Evolutionary conservation across 116 monocot species (phyloP), one percentile per base, ranked within the genome.

Genomic region (Papilionanthe hybrid): DNA sequence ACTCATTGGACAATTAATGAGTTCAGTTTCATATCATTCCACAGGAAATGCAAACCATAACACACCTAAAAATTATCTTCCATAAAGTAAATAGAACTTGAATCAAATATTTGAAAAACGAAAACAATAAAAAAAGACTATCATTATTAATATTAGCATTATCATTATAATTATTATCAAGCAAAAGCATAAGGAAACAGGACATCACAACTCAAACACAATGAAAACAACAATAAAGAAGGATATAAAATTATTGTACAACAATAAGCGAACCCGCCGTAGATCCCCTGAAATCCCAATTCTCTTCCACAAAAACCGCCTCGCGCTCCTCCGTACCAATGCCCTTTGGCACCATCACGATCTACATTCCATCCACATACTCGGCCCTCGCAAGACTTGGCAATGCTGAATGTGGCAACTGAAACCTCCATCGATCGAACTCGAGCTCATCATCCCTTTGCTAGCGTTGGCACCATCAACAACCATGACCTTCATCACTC

Each of bases 401-500:
- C 47, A 79, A 55, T 13, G 89, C 85, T 15, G 77, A 85, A 13
- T 85, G 79, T 37, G 93, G 93, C 28, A 93, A 79, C 47, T 91
- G 87, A 83, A 91, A 91, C 79, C 93, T 72, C 93, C 93, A 93
- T 27, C 87, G 72, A 41, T 93, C 87, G 11, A 91, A 77, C 81
- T 93, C 89, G 11, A 89, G 77, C 57, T 84, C 92, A 17, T 87
- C 87, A 9, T 32, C 18, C 12, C 23, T 15, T 56, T 28, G 49
- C 27, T 23, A 32, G 8, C 27, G 20, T 43, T 20, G 42, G 5
- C 81, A 2, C 41, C 76, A 13, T 67, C 83, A 42, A 82, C 18
- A n/a, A 95, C 80, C 25, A 92, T 88, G 44, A 91, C 91, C 84
- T 92, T 95, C 60, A 86, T 88, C 22, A 94, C 88, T 5, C 92